phyloP scores from a whole-genome alignment of 257 asterid genomes.

The Orobanche coerulescens region DNA sequence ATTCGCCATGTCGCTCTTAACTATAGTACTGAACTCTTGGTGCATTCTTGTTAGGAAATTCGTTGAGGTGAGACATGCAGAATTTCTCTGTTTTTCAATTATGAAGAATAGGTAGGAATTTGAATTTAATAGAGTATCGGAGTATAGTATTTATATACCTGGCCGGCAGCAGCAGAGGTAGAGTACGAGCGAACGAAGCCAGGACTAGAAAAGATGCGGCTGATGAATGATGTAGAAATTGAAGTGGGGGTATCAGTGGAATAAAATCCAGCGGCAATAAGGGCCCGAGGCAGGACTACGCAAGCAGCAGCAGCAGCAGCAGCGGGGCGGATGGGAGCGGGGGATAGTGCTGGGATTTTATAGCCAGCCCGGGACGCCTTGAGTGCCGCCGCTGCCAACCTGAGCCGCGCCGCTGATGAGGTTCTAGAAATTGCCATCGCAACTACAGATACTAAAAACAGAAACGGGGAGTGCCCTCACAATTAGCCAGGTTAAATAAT shows the following conservation, averaged over 20 bases:
- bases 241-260: conserved; percentile 5
- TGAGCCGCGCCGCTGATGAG: conserved; percentile 31
- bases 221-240: conserved; percentile 23
- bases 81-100: too few species aligned
- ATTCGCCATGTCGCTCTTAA: too few species aligned
- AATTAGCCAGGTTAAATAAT: too few species aligned
- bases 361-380: conserved; percentile 26
- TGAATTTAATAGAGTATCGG: too few species aligned
- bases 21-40: too few species aligned
- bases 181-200: conserved; percentile 40
- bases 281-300: conserved; percentile 7
- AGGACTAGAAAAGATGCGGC: neutral
- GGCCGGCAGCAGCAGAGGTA: conserved; percentile 41
- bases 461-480: neutral
- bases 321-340: too few species aligned
- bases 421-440: conserved; percentile 28
- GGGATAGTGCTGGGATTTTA: conserved; percentile 10
- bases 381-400: conserved; percentile 38
- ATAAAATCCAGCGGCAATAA: conserved; percentile 14
- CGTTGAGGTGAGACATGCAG: too few species aligned
- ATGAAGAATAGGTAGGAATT: too few species aligned
- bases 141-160: conserved; percentile 22
- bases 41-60: too few species aligned
- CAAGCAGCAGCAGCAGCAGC: too few species aligned
- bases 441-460: too few species aligned